phyloP scores from a whole-genome alignment of 2,329 filamentous ascomycete species.

The Cordyceps cicadae region DNA sequence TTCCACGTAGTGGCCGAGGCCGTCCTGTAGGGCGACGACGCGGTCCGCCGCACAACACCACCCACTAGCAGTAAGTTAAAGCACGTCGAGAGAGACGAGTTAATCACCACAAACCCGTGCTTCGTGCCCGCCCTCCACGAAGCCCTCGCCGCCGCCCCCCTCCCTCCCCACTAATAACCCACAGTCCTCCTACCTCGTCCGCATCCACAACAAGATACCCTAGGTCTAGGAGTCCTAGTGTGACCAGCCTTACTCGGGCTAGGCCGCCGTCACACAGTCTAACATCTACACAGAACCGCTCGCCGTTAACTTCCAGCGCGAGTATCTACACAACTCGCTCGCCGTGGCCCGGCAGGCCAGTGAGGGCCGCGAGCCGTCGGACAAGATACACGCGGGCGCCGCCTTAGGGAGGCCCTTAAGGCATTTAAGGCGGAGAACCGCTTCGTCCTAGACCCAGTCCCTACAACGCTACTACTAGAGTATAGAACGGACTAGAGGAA shows the following conservation, averaged over 20 bases:
- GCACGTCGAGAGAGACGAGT: conserved; percentile 11
- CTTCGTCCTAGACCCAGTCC: neutral
- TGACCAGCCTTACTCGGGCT: conserved; percentile 9
- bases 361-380: neutral
- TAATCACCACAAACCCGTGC: conserved; percentile 12
- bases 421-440: neutral
- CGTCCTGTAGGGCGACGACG: conserved; percentile 5
- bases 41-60: neutral
- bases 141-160: neutral
- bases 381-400: neutral
- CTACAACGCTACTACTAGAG: neutral
- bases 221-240: conserved; percentile 16
- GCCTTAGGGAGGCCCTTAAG: neutral
- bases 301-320: neutral
- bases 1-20: conserved; percentile 1
- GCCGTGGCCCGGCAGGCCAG: neutral
- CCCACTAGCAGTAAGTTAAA: neutral
- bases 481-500: conserved; percentile 14
- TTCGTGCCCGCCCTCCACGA: conserved; percentile 10
- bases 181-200: conserved; percentile 2
- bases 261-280: conserved; percentile 1
- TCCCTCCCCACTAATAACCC: no score
- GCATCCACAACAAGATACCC: conserved; percentile 7
- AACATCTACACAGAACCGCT: neutral
- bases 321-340: neutral